A percentile compares a stretch with the other conserved stretches of the same genome.
Evolutionary conservation across 441 rosid genomes (phyloP).

Genomic region (Bruguiera hainesii): DNA sequence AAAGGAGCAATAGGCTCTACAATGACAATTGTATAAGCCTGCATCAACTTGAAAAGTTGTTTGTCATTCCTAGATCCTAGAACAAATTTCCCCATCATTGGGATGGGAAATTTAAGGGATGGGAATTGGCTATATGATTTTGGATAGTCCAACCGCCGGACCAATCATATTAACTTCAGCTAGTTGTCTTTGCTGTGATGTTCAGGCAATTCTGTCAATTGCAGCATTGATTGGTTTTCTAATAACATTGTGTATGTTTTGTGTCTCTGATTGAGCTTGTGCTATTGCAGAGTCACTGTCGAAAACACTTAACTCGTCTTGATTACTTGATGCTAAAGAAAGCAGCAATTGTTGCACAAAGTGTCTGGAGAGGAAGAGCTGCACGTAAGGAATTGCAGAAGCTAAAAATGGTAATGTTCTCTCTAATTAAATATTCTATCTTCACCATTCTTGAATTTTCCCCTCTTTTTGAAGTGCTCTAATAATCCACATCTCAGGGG

Average conservation of each 20-base stretch:
- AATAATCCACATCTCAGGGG: no score
- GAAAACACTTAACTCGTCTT: conserved; percentile 47
- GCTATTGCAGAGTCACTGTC: conserved; percentile 55
- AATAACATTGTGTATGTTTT: background rate
- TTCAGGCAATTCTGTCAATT: background rate
- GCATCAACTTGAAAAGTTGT: background rate
- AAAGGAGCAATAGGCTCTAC: background rate
- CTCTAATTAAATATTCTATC: background rate
- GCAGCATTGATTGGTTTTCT: background rate
- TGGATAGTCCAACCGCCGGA: background rate
- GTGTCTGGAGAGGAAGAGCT: conserved; percentile 73
- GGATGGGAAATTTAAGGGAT: background rate
- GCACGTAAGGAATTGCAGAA: conserved; percentile 71
- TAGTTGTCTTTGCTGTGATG: background rate
- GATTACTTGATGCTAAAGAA: conserved; percentile 48
- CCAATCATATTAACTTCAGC: background rate
- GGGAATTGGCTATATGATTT: background rate
- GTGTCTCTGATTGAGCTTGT: conserved; percentile 12
- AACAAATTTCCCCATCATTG: background rate
- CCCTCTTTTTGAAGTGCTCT: no score
- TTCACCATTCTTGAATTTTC: background rate
- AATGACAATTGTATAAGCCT: background rate
- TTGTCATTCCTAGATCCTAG: background rate
- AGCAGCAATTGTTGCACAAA: conserved; percentile 64
- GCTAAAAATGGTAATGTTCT: conserved; percentile 62